Evolutionary conservation across 179 eudicot genomes (phyloP), one percentile per base, ranked within the genome.

Genomic region (Corrigiola litoralis): DNA sequence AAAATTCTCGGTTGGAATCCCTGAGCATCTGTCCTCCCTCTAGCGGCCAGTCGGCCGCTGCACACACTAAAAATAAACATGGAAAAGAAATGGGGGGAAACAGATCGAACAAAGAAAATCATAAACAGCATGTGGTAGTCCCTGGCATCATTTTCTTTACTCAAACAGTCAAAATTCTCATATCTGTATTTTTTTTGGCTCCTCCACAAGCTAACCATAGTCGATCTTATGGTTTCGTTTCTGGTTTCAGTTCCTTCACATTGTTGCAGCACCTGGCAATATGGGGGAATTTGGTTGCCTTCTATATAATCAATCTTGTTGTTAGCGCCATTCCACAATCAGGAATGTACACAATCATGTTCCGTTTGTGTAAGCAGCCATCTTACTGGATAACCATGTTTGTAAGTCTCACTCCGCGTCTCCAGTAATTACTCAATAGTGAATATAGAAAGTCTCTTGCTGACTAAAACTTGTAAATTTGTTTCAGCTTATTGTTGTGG

Each of bases 281-380:
- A 61, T 94, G 99, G 99, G 99, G 99, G 18, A 94, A 94, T 72
- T 74, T 94, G 61, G 63, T 79, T 38, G 92, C 78, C 62, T 90
- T 94, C 79, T 94, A 94, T 57, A 37, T 78, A 61, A 90, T 94
- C 77, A 94, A 94, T 78, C 85, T 85, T 75, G 72, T 90, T 21
- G 84, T 94, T 75, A 94, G 99, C 70, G 71, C 87, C 28, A 46
- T 90, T 40, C 99, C 99, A 25, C 73, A 91, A 56, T 74, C 97
- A 32, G 97, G 89, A 61, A 87, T 94, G 99, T 82, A 90, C 83
- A 90, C 95, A 33, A 90, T 94, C 69, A 94, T 94, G 99, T 90
- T 88, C 53, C 89, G 97, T 75, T 78, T 94, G 58, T 90, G 99
- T 71, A 79, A 80, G 62, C 91, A 94, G 68, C 96, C 97, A 44